Conservation (phyloP, 202 grass and related monocot species). For the Carex sylvatica region DNA sequence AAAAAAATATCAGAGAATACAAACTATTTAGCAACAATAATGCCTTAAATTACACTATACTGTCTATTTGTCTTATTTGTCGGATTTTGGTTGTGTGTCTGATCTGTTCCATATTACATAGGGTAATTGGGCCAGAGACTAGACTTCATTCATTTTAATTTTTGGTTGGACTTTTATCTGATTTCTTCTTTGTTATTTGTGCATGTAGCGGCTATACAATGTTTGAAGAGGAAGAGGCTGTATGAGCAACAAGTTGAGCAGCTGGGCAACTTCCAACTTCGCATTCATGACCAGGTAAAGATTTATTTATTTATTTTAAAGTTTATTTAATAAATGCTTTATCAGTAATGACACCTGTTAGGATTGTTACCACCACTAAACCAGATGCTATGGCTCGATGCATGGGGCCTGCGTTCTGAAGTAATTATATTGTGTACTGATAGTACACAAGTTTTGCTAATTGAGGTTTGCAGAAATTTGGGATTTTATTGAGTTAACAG, state of each 20-base stretch:
- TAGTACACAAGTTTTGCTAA: not conserved
- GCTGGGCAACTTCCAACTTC: constrained; percentile 87
- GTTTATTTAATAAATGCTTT: constrained; percentile 18
- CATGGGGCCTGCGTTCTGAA: not conserved
- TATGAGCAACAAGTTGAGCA: constrained; percentile 96
- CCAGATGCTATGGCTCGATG: not conserved
- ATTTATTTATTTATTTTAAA: not conserved
- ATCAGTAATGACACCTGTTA: not conserved
- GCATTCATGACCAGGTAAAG: constrained; percentile 89
- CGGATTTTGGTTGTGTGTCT: not conserved
- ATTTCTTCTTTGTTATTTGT: constrained; percentile 21
- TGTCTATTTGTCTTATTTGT: not conserved
- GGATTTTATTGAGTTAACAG: not conserved
- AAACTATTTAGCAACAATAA: constrained; percentile 13
- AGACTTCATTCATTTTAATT: not conserved
- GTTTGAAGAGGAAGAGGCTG: constrained; percentile 80
- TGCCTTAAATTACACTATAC: constrained; percentile 8
- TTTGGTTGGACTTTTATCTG: not conserved
- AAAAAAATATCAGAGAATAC: not conserved
- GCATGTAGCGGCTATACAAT: constrained; percentile 75
- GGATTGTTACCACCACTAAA: not conserved
- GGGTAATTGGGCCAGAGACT: not conserved
- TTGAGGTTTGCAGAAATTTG: not conserved
- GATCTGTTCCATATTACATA: not conserved
- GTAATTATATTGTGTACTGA: not conserved